Evolutionary conservation across 2,329 filamentous ascomycete species (phyloP), one percentile per base, ranked within the genome.

Genomic region (Aspergillus aculeatus): DNA sequence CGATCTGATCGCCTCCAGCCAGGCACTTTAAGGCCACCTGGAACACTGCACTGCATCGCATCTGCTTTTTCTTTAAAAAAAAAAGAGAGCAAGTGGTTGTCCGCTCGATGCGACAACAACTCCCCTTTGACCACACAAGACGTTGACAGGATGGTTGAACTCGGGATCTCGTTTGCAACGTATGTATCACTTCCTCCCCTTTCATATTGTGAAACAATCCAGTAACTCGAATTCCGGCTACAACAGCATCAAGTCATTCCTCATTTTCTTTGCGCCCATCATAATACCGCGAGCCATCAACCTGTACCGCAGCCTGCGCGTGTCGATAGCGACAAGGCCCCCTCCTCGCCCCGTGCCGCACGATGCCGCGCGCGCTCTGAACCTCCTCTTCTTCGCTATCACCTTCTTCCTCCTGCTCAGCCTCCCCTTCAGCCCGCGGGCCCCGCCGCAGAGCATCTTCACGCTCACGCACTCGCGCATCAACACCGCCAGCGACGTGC

Each of bases 401-500:
- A 65, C 81, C 49, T 62, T 83, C 59, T 84, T 82, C 66, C 75
- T 90, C 54, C 68, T 87, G 60, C 83, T 86, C 60, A 87, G 89
- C 16, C 78, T 94, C 0, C 88, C 91, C 0, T 87, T 92, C 70
- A 80, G 85, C 5, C 89, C 90, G 4, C 69, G 73, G 64, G 69
- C 77, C 24, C 71, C 73, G 47, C 57, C 66, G 26, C 62, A 68
- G 31, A 97, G 97, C 77, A 80, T 98, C 74, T 96, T 98, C 81
- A 71, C 76, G 31, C 75, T 81, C 19, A 97, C 94, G 1, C 82
- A 87, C 58, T 95, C 91, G 54, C 90, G 93, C 35, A 86, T 98
- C 19, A 90, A 92, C 69, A 94, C 90, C 47, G 88, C 92, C n/a
- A 88, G 86, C 47, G 90, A 94, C 71, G 88, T 96, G 35, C 83